phyloP scores from a whole-genome alignment of 2,329 filamentous ascomycete species.

The Fusarium sp. region DNA sequence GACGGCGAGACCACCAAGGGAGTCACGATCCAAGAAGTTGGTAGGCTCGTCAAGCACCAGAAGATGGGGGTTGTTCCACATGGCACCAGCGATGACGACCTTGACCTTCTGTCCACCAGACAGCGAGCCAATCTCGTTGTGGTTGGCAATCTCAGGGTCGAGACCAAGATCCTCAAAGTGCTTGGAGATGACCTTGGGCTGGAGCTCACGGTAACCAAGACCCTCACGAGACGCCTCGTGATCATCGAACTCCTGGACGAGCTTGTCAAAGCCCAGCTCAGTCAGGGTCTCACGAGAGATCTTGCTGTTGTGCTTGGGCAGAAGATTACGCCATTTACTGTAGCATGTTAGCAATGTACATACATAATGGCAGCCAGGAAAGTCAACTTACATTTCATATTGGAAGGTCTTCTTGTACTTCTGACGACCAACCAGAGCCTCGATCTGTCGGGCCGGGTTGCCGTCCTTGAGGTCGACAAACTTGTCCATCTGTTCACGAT shows the following conservation, averaged over 20 bases:
- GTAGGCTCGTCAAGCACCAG: conserved; percentile 98
- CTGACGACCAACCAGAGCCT: conserved; percentile 92
- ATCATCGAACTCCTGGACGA: conserved; percentile 98
- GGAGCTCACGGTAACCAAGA: conserved; percentile 93
- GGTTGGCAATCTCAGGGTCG: conserved; percentile 97
- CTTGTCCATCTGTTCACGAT: conserved; percentile 93
- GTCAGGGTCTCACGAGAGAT: conserved; percentile 92
- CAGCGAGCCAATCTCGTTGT: conserved; percentile 96
- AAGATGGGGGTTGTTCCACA: conserved; percentile 99
- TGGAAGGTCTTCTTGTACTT: conserved; percentile 99
- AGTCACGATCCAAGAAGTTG: conserved; percentile 99
- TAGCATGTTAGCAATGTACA: conserved; percentile 42
- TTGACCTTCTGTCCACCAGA: conserved; percentile 99
- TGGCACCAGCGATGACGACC: conserved; percentile 93
- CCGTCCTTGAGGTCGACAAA: conserved; percentile 87
- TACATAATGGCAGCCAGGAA: neutral
- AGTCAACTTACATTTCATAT: conserved; percentile 84
- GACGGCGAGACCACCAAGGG: conserved; percentile 94
- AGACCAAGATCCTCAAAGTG: conserved; percentile 98
- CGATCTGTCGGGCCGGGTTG: conserved; percentile 80
- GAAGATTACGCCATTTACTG: conserved; percentile 87
- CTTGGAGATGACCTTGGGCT: conserved; percentile 94
- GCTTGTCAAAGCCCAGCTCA: conserved; percentile 88
- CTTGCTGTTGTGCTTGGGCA: conserved; percentile 94
- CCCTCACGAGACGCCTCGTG: conserved; percentile 99